Conservation (phyloP, 2,329 filamentous ascomycete genomes). For the Epichloe bromicola region DNA sequence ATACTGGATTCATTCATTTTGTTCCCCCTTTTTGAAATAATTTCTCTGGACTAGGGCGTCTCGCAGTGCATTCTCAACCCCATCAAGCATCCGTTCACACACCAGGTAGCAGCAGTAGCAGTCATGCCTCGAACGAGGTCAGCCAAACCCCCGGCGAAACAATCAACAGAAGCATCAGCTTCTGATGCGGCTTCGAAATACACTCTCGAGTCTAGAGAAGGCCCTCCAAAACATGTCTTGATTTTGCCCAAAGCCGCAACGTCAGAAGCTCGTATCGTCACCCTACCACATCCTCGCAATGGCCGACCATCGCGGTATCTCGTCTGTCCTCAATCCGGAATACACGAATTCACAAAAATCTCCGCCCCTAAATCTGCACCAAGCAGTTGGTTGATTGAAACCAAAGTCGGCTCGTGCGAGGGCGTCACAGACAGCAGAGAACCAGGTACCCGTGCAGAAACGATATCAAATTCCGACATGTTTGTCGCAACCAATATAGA, state of each 20-base stretch:
- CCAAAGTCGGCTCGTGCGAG: constrained; percentile 8
- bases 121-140: constrained; percentile 39
- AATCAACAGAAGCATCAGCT: constrained; percentile 15
- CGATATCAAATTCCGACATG: constrained; percentile 59
- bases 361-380: constrained; percentile 38
- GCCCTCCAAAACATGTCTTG: constrained; percentile 42
- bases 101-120: not conserved
- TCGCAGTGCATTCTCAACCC: not conserved
- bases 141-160: constrained; percentile 18
- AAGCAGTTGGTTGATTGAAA: constrained; percentile 49
- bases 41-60: not conserved
- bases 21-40: too few species aligned
- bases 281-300: constrained; percentile 46
- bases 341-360: constrained; percentile 53
- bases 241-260: constrained; percentile 45
- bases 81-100: not conserved
- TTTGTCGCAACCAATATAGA: constrained; percentile 77
- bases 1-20: not conserved
- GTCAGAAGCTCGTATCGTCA: constrained; percentile 42
- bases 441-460: constrained; percentile 12
- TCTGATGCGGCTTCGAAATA: constrained; percentile 23
- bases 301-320: constrained; percentile 44
- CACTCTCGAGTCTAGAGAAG: constrained; percentile 24
- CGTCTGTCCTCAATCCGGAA: constrained; percentile 45
- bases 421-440: constrained; percentile 10